Conservation (phyloP, 768 basidiomycete species). For the Suillus bovinus region DNA sequence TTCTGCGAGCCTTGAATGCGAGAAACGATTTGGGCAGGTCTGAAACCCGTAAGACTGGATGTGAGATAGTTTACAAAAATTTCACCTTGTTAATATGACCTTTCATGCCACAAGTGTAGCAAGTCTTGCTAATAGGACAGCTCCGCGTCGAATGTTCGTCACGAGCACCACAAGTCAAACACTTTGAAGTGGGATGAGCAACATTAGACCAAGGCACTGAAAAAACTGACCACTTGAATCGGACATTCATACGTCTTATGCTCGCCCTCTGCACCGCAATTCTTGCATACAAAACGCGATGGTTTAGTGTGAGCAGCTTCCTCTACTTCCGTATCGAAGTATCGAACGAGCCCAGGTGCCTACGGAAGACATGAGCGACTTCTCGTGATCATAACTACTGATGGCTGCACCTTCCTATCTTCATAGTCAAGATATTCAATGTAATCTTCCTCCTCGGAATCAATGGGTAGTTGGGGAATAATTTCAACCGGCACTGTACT, state of each 20-base stretch:
- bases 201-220: background rate
- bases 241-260: conserved; percentile 70
- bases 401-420: conserved; percentile 49
- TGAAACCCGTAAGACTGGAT: conserved; percentile 26
- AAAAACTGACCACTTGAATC: conserved; percentile 62
- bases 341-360: conserved; percentile 56
- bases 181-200: conserved; percentile 42
- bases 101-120: conserved; percentile 81
- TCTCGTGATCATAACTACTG: background rate
- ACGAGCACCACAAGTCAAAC: conserved; percentile 76
- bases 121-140: conserved; percentile 81
- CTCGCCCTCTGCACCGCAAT: conserved; percentile 72
- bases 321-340: conserved; percentile 56
- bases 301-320: conserved; percentile 41
- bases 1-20: conserved; percentile 19
- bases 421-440: conserved; percentile 82
- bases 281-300: conserved; percentile 65
- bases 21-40: conserved; percentile 71
- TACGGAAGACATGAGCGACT: conserved; percentile 22
- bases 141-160: conserved; percentile 77
- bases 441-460: conserved; percentile 60
- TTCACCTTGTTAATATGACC: conserved; percentile 71
- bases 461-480: conserved; percentile 39
- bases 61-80: background rate
- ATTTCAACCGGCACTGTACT: conserved; percentile 45